Evolutionary conservation across 495 filamentous ascomycete genomes (phyloP).

Genomic region (Aspergillus ostianus): DNA sequence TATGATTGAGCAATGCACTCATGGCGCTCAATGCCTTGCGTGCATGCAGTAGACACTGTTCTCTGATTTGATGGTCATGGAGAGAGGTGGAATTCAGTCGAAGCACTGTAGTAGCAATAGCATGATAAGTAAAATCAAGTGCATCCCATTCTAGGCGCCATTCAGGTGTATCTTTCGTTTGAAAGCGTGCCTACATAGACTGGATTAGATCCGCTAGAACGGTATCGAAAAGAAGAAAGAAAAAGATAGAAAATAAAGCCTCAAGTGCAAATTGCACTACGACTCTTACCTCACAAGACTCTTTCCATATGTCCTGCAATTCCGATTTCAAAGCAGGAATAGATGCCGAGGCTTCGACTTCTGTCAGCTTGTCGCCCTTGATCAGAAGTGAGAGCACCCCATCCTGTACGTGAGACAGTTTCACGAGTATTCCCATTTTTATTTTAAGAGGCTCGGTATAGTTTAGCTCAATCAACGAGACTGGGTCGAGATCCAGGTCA

Average conservation of each 20-base stretch:
- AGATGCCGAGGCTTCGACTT: not conserved
- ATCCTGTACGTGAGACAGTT: constrained; percentile 26
- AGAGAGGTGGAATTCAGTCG: constrained; percentile 2
- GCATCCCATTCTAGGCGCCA: constrained; percentile 4
- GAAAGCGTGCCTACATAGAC: not conserved
- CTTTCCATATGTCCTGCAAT: constrained; percentile 1
- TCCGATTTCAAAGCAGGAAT: not conserved
- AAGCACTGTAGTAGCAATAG: constrained; percentile 1
- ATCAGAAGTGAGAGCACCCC: constrained; percentile 8
- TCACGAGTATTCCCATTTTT: constrained; percentile 25
- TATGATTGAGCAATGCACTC: not conserved
- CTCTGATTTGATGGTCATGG: constrained; percentile 1
- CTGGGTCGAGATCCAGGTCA: constrained; percentile 26
- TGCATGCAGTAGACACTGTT: constrained; percentile 1
- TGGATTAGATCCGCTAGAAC: not conserved
- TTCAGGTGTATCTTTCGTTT: not conserved
- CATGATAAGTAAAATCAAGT: constrained; percentile 5
- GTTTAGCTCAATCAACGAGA: constrained; percentile 24
- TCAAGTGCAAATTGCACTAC: too few relatives aligned
- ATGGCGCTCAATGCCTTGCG: not conserved
- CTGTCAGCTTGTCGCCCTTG: not conserved
- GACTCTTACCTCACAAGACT: constrained; percentile 2
- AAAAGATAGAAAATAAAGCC: not conserved
- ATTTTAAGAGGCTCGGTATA: constrained; percentile 22
- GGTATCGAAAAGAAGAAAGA: not conserved